Percentiles rank a stretch among this genome's conserved stretches.
phyloP scores from a whole-genome alignment of 805 yeast genomes.

The Hanseniaspora pseudoguilliermondii region DNA sequence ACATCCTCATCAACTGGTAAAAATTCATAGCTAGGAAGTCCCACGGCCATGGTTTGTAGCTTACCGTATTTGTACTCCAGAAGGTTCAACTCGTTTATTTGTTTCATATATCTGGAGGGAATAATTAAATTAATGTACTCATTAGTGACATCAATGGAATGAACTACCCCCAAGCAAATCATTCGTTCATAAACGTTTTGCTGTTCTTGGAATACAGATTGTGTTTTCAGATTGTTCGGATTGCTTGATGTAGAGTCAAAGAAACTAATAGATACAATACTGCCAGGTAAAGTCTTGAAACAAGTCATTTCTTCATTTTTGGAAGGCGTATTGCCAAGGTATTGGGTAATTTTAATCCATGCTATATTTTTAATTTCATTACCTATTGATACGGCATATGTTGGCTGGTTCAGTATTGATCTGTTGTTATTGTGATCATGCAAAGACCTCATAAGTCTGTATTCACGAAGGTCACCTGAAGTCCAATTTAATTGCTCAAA shows the following conservation, averaged over 20 bases:
- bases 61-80: slow-evolving; percentile 34
- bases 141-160: slow-evolving; percentile 40
- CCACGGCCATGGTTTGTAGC: slow-evolving; percentile 31
- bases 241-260: neutral
- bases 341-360: neutral
- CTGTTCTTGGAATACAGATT: neutral
- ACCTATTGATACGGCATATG: slow-evolving; percentile 32
- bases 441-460: slow-evolving; percentile 41
- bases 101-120: slow-evolving; percentile 26
- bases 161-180: slow-evolving; percentile 49
- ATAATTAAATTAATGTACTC: slow-evolving; percentile 43
- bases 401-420: slow-evolving; percentile 20
- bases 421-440: slow-evolving; percentile 28
- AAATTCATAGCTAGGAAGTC: slow-evolving; percentile 49
- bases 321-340: neutral
- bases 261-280: slow-evolving; percentile 23
- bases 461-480: slow-evolving; percentile 40
- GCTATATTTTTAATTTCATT: slow-evolving; percentile 21
- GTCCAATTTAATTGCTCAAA: slow-evolving; percentile 28
- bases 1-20: slow-evolving; percentile 24
- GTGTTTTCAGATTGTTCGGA: neutral
- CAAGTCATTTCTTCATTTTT: slow-evolving; percentile 6
- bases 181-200: neutral
- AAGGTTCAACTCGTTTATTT: slow-evolving; percentile 15
- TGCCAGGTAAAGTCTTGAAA: slow-evolving; percentile 25